Evolutionary conservation across 495 filamentous ascomycete genomes (phyloP).

Genomic region (Hyphodiscus hymeniophilus): DNA sequence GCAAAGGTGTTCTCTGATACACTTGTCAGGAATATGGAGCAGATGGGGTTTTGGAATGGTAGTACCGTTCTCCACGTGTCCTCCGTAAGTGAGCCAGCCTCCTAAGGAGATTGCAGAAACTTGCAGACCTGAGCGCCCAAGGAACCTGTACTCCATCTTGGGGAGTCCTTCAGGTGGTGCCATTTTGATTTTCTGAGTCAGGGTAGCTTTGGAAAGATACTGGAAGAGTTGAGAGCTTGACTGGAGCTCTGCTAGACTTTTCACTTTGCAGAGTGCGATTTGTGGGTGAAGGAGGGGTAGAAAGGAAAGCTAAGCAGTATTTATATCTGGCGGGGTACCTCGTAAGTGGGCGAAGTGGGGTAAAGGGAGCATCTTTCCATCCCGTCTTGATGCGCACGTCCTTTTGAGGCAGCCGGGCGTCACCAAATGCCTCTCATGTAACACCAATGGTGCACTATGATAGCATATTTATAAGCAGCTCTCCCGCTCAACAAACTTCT

Average conservation of each 20-base stretch:
- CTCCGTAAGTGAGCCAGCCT: slow-evolving; percentile 72
- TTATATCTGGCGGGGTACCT: background rate
- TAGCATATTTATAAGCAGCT: background rate
- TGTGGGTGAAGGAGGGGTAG: background rate
- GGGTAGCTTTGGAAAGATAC: background rate
- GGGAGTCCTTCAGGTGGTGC: slow-evolving; percentile 37
- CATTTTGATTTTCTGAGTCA: slow-evolving; percentile 19
- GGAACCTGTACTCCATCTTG: slow-evolving; percentile 66
- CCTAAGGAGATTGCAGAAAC: slow-evolving; percentile 69
- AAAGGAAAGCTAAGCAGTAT: background rate
- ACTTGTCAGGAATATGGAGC: background rate
- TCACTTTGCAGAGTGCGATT: background rate
- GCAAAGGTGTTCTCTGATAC: slow-evolving; percentile 50
- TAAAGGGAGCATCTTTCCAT: background rate
- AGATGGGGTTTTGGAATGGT: background rate
- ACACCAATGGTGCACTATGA: background rate
- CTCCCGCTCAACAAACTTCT: background rate
- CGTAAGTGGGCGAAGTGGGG: background rate
- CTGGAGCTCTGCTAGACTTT: background rate
- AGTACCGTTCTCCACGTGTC: slow-evolving; percentile 61
- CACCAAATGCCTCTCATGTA: background rate
- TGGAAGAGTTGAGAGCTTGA: background rate
- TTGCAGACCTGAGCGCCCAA: slow-evolving; percentile 67
- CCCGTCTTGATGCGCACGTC: too few species aligned
- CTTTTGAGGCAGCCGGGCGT: slow-evolving; percentile 1